Conservation (phyloP, 352 stramenopile species). For the Globisporangium okanoganense region DNA sequence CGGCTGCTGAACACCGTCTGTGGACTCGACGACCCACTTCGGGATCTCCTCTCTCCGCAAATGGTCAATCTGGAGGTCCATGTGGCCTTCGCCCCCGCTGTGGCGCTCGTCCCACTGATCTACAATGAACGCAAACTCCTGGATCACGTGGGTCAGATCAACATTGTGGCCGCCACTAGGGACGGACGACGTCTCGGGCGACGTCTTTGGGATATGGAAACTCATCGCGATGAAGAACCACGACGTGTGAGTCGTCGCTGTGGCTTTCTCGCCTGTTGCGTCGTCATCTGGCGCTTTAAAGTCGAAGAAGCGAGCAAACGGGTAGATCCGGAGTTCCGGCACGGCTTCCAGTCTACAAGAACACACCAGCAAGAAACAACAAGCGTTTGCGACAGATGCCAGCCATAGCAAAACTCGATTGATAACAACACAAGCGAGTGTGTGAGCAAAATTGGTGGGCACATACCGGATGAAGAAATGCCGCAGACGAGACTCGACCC, state of each 20-base stretch:
- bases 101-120: slow-evolving; percentile 73
- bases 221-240: slow-evolving; percentile 78
- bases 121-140: slow-evolving; percentile 69
- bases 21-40: slow-evolving; percentile 56
- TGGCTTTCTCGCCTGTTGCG: not conserved
- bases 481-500: slow-evolving; percentile 82
- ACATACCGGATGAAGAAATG: slow-evolving; percentile 73
- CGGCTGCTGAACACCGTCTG: slow-evolving; percentile 11
- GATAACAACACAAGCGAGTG: no score
- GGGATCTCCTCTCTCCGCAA: slow-evolving; percentile 49
- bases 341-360: slow-evolving; percentile 54
- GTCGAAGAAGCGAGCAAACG: slow-evolving; percentile 83
- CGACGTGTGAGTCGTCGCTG: slow-evolving; percentile 32
- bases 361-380: slow-evolving; percentile 2
- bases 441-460: no score
- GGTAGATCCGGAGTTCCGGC: slow-evolving; percentile 53
- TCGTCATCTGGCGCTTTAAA: slow-evolving; percentile 24
- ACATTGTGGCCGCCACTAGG: slow-evolving; percentile 33
- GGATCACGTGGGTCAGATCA: slow-evolving; percentile 69
- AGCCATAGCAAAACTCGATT: not conserved
- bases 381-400: not conserved
- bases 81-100: slow-evolving; percentile 27
- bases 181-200: slow-evolving; percentile 2
- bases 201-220: slow-evolving; percentile 44
- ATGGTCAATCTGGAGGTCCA: slow-evolving; percentile 83